phyloP scores from a whole-genome alignment of 768 basidiomycete genomes.

The Dentipellis fragilis region DNA sequence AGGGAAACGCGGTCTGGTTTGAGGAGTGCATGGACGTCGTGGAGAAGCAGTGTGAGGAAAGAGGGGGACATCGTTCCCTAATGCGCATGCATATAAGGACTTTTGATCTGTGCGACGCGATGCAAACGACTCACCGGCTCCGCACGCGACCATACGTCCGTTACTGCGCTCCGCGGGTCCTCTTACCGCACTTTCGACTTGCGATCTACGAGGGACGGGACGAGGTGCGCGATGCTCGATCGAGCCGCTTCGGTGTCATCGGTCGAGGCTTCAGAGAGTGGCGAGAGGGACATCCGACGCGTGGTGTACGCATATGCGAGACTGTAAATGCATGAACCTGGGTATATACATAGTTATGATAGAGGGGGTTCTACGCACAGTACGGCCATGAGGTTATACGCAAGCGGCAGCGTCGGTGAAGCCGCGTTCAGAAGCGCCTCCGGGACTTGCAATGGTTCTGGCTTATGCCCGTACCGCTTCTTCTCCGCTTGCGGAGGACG shows the following conservation, averaged over 20 bases:
- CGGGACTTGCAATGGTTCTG: constrained; percentile 36
- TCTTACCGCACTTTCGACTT: constrained; percentile 45
- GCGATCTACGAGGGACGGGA: constrained; percentile 57
- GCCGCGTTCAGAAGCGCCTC: constrained; percentile 29
- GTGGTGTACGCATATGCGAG: constrained; percentile 60
- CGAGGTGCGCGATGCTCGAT: constrained; percentile 38
- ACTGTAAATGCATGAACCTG: constrained; percentile 24
- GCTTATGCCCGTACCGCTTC: constrained; percentile 23
- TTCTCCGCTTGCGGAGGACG: constrained; percentile 9
- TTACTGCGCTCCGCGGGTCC: constrained; percentile 39
- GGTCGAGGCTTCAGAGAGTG: constrained; percentile 34
- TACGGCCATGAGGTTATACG: constrained; percentile 63
- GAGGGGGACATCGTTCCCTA: constrained; percentile 25
- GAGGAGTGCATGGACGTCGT: constrained; percentile 45
- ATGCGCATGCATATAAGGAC: neutral
- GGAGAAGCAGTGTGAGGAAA: constrained; percentile 42
- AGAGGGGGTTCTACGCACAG: constrained; percentile 36
- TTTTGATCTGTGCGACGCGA: neutral
- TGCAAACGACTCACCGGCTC: constrained; percentile 31
- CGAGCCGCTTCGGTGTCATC: constrained; percentile 33
- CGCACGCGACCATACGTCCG: constrained; percentile 59
- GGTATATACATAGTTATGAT: neutral
- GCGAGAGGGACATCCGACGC: constrained; percentile 50
- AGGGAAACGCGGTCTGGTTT: constrained; percentile 30
- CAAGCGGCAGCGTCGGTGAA: constrained; percentile 26